phyloP scores from a whole-genome alignment of 768 basidiomycete species.

The Nidularia pulvinata region DNA sequence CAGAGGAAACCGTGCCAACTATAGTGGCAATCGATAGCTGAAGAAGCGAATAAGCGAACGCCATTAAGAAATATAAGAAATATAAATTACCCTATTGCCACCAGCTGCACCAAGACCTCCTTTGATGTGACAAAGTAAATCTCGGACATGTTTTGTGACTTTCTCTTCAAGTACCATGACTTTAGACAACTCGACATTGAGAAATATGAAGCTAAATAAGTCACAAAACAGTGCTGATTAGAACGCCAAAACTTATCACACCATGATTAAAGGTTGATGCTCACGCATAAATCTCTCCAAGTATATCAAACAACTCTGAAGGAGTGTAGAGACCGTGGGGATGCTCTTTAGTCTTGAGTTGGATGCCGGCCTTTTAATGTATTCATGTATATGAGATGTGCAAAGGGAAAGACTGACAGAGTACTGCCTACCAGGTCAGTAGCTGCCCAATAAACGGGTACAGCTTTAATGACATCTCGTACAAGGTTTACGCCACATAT shows the following conservation, averaged over 20 bases:
- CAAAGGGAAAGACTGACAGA: conserved; percentile 40
- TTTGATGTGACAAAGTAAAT: conserved; percentile 60
- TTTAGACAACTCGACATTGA: conserved; percentile 62
- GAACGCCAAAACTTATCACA: conserved; percentile 8
- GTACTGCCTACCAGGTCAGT: conserved; percentile 59
- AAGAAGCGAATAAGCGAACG: no score
- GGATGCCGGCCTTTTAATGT: conserved; percentile 67
- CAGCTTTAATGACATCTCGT: conserved; percentile 60
- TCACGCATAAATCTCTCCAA: conserved; percentile 73
- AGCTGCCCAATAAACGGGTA: conserved; percentile 73
- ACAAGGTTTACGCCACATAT: conserved; percentile 63
- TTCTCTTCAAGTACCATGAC: conserved; percentile 53
- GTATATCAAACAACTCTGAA: conserved; percentile 58
- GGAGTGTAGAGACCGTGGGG: conserved; percentile 64
- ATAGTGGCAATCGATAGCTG: conserved; percentile 37
- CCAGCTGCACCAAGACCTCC: conserved; percentile 44
- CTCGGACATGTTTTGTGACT: conserved; percentile 49
- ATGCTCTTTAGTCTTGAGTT: conserved; percentile 56
- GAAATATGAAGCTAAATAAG: conserved; percentile 67
- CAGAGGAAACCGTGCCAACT: conserved; percentile 39
- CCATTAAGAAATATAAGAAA: no score
- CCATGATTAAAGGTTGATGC: conserved; percentile 54
- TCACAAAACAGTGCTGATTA: conserved; percentile 9
- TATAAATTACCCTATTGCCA: conserved; percentile 37
- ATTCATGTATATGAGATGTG: conserved; percentile 1